These are phyloP conservation scores for Blastomyces gilchristii DNA, from an alignment of 2,329 filamentous ascomycete genomes.

Conservation along the genomic window DNA sequence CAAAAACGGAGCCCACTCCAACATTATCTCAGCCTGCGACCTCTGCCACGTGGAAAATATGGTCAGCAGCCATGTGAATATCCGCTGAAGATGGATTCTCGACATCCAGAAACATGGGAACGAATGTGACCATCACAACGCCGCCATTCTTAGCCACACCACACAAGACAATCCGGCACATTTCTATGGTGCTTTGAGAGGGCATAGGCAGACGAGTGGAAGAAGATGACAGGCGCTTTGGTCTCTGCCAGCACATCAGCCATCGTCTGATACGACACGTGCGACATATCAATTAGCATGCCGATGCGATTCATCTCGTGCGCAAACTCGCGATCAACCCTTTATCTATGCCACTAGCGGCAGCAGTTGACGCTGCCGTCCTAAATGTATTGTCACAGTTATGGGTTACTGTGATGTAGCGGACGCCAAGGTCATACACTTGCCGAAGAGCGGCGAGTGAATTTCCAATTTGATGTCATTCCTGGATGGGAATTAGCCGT, in stretches of 20 bases:
- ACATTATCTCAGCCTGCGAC: slow-evolving; percentile 27
- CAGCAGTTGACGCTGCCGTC: slow-evolving; percentile 19
- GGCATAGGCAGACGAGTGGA: slow-evolving; percentile 18
- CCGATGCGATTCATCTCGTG: slow-evolving; percentile 23
- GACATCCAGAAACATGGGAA: slow-evolving; percentile 26
- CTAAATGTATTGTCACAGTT: slow-evolving; percentile 24
- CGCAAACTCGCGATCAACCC: slow-evolving; percentile 19
- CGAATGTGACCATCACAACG: slow-evolving; percentile 34
- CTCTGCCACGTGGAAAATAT: slow-evolving; percentile 27
- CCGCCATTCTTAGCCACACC: slow-evolving; percentile 30
- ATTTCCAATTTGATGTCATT: slow-evolving; percentile 21
- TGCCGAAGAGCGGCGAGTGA: slow-evolving; percentile 17
- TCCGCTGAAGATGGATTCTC: slow-evolving; percentile 22
- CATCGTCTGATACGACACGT: slow-evolving; percentile 21
- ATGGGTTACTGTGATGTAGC: slow-evolving; percentile 22
- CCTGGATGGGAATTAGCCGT: slow-evolving; percentile 13
- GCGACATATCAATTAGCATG: slow-evolving; percentile 23
- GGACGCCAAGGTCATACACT: slow-evolving; percentile 16
- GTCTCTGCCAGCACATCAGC: slow-evolving; percentile 18
- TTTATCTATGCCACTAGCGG: slow-evolving; percentile 14
- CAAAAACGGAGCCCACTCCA: slow-evolving; percentile 28
- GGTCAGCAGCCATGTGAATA: slow-evolving; percentile 30
- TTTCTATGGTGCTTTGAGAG: slow-evolving; percentile 28
- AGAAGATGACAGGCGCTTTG: slow-evolving; percentile 20
- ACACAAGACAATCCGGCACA: slow-evolving; percentile 33